Base-by-base conservation (phyloP, 371 early-diverging fungal genomes). In the Rhizopus delemar region DNA sequence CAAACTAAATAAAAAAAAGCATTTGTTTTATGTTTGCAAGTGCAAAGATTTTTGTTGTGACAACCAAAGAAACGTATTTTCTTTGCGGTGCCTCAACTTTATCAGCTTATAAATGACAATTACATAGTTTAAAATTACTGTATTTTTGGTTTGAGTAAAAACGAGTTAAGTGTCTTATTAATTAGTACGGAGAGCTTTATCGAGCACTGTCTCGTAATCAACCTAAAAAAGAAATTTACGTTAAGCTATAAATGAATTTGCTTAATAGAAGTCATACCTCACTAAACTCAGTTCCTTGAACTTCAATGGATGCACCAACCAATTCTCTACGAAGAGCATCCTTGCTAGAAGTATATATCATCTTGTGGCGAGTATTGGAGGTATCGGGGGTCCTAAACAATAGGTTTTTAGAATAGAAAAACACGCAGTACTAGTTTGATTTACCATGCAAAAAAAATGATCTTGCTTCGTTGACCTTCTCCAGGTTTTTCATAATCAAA, bases 321-420 rank as follows among this genome's bases (percentile, higher is more conserved):
- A 95, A 83, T 51, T 73, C 70, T 74, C 79, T 87, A 71, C 91
- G 87, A 41, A 97, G 68, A 52, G 87, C 88, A 41, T 89, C 89
- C 80, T 92, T 94, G 82, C 88, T 88, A 55, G 93, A 85, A 51
- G 97, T 88, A 81, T 94, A 96, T 67, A 95, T 46, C 97, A 97
- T 97, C 87, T 94, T 95, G 65, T 80, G 57, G 71, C 84, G 89
- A 62, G 94, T 70, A 68, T 81, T 87, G 55, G 94, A 75, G 11
- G 62, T 73, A 65, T 95, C 95, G 28, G 97, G 97, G 28, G 89
- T 73, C 93, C 93, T 93, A 74, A n/a, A 50, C 32, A 32, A 46
- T 16, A 11, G 8, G 29, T 41, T 15, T 16, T 46, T 39, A 11
- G 12, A 13, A 16, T 41, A 58, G 5, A 49, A 38, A 22, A 54